These are phyloP conservation scores for Piromyces sp. DNA, from an alignment of 192 early-diverging fungal genomes.

Conservation along the genomic window DNA sequence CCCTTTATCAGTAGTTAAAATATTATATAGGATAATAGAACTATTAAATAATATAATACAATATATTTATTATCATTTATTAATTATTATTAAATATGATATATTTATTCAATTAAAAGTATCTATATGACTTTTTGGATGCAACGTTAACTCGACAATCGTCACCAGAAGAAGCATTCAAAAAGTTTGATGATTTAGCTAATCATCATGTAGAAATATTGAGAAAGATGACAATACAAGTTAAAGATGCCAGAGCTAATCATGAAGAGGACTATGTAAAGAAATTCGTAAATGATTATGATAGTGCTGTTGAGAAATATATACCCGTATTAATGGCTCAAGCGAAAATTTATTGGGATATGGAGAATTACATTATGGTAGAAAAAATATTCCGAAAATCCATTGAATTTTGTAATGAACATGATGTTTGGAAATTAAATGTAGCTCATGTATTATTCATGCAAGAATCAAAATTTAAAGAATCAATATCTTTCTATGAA, in stretches of 20 bases:
- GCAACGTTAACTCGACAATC: conserved; percentile 29
- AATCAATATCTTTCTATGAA: conserved; percentile 48
- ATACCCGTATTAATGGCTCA: conserved; percentile 48
- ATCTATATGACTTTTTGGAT: conserved; percentile 35
- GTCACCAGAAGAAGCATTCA: conserved; percentile 41
- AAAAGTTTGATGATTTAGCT: conserved; percentile 39
- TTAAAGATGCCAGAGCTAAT: conserved; percentile 35
- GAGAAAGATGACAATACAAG: conserved; percentile 34
- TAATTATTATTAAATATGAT: no score
- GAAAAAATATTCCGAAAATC: conserved; percentile 44
- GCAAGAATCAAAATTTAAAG: conserved; percentile 51
- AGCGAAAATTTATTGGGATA: conserved; percentile 48
- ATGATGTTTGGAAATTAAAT: conserved; percentile 48
- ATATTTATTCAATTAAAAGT: conserved; percentile 5
- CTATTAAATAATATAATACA: no score
- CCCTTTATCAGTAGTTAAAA: no score
- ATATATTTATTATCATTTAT: no score
- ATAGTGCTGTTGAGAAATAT: conserved; percentile 35
- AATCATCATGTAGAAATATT: conserved; percentile 33
- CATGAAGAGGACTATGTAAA: conserved; percentile 43
- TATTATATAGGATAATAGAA: no score
- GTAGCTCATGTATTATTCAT: conserved; percentile 49
- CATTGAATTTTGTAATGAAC: conserved; percentile 50
- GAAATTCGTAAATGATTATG: conserved; percentile 32
- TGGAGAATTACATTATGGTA: conserved; percentile 40